Base-by-base conservation (phyloP, 768 basidiomycete genomes). In the Suillus sp. region DNA sequence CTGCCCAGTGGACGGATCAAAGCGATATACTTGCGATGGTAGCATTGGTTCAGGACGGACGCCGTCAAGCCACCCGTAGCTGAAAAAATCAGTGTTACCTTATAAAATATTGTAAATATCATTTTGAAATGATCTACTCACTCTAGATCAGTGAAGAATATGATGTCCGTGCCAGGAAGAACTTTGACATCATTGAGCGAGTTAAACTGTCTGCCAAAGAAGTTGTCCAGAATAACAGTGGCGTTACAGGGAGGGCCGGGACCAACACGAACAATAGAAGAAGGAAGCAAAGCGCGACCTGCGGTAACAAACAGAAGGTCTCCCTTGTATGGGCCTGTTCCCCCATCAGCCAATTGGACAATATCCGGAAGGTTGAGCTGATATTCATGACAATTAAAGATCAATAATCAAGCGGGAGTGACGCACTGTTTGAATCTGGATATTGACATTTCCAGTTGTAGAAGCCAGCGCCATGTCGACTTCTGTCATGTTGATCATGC, bases 111-210 rank as follows among this genome's bases (percentile, higher is more conserved):
- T 34, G 32, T 34, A 8, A 4, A 34, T 8, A 34, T 34, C 32
- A 34, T 34, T 34, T 34, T 34, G 32, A 34, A 34, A 34, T 34
- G 32, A 7, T 34, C 32, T 34, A 34, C 32, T 34, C 32, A 92
- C 84, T 79, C 76, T 18, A 80, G 79, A 68, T 94, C 91, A 0
- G 91, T 93, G 75, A 93, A 92, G 76, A 89, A 92, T 2, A 93
- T 67, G 42, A 84, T 84, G 38, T 86, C 85, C 64, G 82, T 88
- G 6, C 75, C 73, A 2, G 89, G 89, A 59, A 91, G 86, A 4
- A 92, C 77, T 68, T 90, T 92, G 63, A 89, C 79, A 66, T 95
- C 92, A 71, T 93, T 91, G 56, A 93, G 72, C 1, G 91, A 91
- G 75, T 90, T 92, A 76, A 92, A 94, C 66, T 91, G 91, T 2